A percentile compares a stretch with the other conserved stretches of the same genome.
Conservation (phyloP, 495 filamentous ascomycete genomes). For the Penicillium desertorum region DNA sequence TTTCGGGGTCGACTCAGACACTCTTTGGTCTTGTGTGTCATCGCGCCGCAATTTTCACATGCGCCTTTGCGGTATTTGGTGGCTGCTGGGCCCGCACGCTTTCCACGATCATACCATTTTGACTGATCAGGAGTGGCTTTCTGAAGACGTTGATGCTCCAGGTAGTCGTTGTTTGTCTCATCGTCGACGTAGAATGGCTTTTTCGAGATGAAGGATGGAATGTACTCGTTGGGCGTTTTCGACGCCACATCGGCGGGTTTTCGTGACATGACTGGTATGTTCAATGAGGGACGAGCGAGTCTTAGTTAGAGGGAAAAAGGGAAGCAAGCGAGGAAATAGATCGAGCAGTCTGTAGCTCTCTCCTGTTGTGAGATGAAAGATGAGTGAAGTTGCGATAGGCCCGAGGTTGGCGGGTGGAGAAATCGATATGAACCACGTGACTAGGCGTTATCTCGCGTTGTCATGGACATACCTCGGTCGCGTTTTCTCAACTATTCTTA, state of each 20-base stretch:
- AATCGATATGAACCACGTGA: slow-evolving; percentile 32
- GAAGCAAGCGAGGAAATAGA: neutral
- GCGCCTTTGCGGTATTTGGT: slow-evolving; percentile 98
- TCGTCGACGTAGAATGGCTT: slow-evolving; percentile 95
- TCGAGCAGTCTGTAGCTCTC: slow-evolving; percentile 5
- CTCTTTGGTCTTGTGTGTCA: slow-evolving; percentile 93
- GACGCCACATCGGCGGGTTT: slow-evolving; percentile 52
- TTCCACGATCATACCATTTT: slow-evolving; percentile 88
- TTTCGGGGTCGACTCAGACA: slow-evolving; percentile 89
- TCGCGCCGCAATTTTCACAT: slow-evolving; percentile 96
- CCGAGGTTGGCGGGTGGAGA: neutral
- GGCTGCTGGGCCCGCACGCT: slow-evolving; percentile 74
- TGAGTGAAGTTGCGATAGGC: slow-evolving; percentile 9
- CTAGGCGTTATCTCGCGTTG: slow-evolving; percentile 31
- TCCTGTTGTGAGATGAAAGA: slow-evolving; percentile 7
- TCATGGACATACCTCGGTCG: slow-evolving; percentile 1
- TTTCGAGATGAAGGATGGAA: slow-evolving; percentile 95
- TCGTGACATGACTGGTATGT: slow-evolving; percentile 38
- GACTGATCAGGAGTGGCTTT: slow-evolving; percentile 61
- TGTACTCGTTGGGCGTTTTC: slow-evolving; percentile 96
- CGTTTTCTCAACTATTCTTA: slow-evolving; percentile 8
- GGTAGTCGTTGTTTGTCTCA: slow-evolving; percentile 80
- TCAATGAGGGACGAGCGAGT: neutral
- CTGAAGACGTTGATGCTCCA: slow-evolving; percentile 93
- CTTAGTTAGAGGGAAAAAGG: neutral